phyloP scores from a whole-genome alignment of 345 rosid species.

The Salix exigua region DNA sequence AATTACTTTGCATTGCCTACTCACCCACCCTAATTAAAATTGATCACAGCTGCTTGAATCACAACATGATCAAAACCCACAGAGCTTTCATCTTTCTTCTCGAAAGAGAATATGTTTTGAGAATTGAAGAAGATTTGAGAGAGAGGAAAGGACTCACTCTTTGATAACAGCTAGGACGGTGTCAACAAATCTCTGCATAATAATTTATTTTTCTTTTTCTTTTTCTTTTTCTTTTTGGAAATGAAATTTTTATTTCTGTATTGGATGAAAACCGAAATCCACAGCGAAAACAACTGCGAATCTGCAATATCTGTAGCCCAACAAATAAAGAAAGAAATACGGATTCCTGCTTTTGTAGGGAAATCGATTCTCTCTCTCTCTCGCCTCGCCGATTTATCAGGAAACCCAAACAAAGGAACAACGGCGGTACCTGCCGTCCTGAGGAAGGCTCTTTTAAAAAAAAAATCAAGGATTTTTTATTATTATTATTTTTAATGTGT shows the following conservation, averaged over 20 bases:
- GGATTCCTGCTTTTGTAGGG: not conserved
- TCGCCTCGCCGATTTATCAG: not conserved
- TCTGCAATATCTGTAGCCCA: not conserved
- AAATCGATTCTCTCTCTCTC: not conserved
- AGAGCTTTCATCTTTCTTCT: no score
- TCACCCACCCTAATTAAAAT: no score
- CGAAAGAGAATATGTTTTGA: not conserved
- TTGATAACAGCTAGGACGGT: slow-evolving; percentile 80
- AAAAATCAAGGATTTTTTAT: not conserved
- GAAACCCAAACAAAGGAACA: not conserved
- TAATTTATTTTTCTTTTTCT: not conserved
- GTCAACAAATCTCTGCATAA: slow-evolving; percentile 82
- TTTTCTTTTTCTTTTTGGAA: not conserved
- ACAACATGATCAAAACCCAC: no score
- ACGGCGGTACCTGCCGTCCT: not conserved
- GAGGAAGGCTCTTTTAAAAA: not conserved
- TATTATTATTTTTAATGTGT: not conserved
- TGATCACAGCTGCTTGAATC: no score
- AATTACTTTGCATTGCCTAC: no score
- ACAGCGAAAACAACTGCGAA: not conserved
- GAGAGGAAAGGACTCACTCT: slow-evolving; percentile 56
- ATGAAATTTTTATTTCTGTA: not conserved
- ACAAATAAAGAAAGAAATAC: not conserved
- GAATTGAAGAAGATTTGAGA: not conserved
- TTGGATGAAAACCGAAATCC: not conserved